Evolutionary conservation across 768 basidiomycete species (phyloP).

Genomic region (Suillus lakei): DNA sequence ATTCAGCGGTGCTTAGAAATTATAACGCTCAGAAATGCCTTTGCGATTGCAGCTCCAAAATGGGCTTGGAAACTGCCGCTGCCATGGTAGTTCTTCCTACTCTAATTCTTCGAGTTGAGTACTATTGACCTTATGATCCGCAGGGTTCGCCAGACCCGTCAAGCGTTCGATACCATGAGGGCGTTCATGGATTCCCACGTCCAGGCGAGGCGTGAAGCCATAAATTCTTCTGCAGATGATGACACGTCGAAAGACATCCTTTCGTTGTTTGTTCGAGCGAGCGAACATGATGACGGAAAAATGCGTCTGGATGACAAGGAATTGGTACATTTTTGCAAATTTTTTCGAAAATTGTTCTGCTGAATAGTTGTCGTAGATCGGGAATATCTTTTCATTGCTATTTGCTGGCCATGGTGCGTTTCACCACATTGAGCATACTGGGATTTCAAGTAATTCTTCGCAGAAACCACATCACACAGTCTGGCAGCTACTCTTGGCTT

Average conservation of each 20-base stretch:
- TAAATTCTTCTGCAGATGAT: conserved; percentile 16
- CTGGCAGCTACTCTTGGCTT: conserved; percentile 38
- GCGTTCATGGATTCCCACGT: conserved; percentile 24
- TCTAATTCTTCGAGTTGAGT: background rate
- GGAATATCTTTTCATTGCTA: conserved; percentile 55
- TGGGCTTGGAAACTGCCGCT: conserved; percentile 31
- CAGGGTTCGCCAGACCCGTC: conserved; percentile 25
- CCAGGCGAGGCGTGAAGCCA: conserved; percentile 10
- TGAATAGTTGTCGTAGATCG: conserved; percentile 43
- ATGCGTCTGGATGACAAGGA: conserved; percentile 21
- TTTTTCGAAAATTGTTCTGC: background rate
- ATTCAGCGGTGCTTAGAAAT: conserved; percentile 26
- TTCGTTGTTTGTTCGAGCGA: conserved; percentile 24
- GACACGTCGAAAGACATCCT: conserved; percentile 23
- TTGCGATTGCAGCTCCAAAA: conserved; percentile 22
- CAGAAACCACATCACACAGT: conserved; percentile 40
- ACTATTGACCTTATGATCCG: background rate
- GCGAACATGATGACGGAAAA: conserved; percentile 23
- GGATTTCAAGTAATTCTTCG: background rate
- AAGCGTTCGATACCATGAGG: conserved; percentile 26
- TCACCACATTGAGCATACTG: background rate
- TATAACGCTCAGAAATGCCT: conserved; percentile 15
- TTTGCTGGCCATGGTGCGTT: conserved; percentile 61
- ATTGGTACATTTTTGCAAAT: conserved; percentile 13
- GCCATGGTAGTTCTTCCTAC: conserved; percentile 13